These are phyloP conservation scores for Cenchrus americanus DNA, from an alignment of 176 grass and related monocot species.

Conservation along the genomic window DNA sequence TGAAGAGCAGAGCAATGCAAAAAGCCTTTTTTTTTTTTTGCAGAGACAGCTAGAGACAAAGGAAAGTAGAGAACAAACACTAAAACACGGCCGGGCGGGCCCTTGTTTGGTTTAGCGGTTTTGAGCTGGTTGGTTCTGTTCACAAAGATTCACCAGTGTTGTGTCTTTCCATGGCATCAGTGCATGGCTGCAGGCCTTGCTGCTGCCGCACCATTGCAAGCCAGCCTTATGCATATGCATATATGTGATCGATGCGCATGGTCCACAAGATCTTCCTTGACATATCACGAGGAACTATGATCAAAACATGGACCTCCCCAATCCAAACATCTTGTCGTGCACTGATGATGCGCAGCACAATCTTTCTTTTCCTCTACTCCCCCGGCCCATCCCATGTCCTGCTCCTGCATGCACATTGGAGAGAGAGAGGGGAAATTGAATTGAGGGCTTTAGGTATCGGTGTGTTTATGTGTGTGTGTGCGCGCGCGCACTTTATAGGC, in stretches of 20 bases:
- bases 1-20: constrained; percentile 32
- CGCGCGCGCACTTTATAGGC: constrained; percentile 45
- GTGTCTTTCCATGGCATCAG: constrained; percentile 70
- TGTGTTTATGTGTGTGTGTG: not conserved
- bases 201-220: constrained; percentile 37
- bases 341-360: constrained; percentile 50
- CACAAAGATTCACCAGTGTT: constrained; percentile 54
- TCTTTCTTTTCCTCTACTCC: constrained; percentile 40
- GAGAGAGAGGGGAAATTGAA: constrained; percentile 38
- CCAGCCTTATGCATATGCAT: constrained; percentile 59
- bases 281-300: constrained; percentile 57
- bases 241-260: constrained; percentile 45
- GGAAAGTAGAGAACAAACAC: constrained; percentile 51
- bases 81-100: constrained; percentile 54
- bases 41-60: constrained; percentile 82
- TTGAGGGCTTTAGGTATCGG: constrained; percentile 28
- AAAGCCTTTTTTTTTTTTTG: constrained; percentile 35
- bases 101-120: constrained; percentile 44
- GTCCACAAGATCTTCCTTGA: constrained; percentile 69
- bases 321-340: constrained; percentile 69
- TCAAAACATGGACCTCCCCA: constrained; percentile 51
- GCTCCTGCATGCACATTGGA: constrained; percentile 41
- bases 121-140: constrained; percentile 40
- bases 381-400: constrained; percentile 19
- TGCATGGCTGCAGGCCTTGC: constrained; percentile 51